Conservation (phyloP, 2,329 filamentous ascomycete species). For the Tolypocladium endophyticum region DNA sequence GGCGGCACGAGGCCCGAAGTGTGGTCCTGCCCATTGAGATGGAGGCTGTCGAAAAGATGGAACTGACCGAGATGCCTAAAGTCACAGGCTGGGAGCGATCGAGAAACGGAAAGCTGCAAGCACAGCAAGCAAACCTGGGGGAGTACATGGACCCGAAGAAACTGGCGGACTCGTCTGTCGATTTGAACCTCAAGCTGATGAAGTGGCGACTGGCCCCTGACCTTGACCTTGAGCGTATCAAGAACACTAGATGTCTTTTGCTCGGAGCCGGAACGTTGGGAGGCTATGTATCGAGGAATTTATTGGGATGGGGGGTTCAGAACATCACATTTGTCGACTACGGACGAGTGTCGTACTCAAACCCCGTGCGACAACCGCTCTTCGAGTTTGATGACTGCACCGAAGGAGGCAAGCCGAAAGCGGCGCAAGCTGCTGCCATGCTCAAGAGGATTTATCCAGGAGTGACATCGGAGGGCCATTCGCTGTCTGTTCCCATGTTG, state of each 20-base stretch:
- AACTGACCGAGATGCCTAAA: conserved; percentile 59
- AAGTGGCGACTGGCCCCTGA: conserved; percentile 94
- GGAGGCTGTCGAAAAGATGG: conserved; percentile 33
- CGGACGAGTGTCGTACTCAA: conserved; percentile 86
- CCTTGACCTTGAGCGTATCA: conserved; percentile 79
- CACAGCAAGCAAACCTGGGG: conserved; percentile 70
- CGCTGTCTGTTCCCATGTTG: conserved; percentile 86
- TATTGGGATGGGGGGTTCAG: conserved; percentile 91
- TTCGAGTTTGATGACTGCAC: conserved; percentile 87
- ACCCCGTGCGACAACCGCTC: conserved; percentile 87
- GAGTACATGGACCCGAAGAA: conserved; percentile 88
- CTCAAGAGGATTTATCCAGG: conserved; percentile 84
- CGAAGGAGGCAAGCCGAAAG: conserved; percentile 76
- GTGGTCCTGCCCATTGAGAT: conserved; percentile 61
- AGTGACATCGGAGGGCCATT: conserved; percentile 69
- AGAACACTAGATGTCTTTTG: conserved; percentile 79
- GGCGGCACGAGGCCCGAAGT: conserved; percentile 71
- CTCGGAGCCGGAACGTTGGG: conserved; percentile 89
- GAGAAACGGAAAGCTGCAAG: conserved; percentile 62
- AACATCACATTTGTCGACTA: conserved; percentile 97
- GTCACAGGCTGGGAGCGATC: conserved; percentile 94
- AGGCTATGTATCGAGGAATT: conserved; percentile 81
- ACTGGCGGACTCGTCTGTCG: conserved; percentile 86
- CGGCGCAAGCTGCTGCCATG: conserved; percentile 66
- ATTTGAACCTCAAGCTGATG: conserved; percentile 95